Conservation (phyloP, 108 stramenopile genomes). For the Cyclotella baltica region DNA sequence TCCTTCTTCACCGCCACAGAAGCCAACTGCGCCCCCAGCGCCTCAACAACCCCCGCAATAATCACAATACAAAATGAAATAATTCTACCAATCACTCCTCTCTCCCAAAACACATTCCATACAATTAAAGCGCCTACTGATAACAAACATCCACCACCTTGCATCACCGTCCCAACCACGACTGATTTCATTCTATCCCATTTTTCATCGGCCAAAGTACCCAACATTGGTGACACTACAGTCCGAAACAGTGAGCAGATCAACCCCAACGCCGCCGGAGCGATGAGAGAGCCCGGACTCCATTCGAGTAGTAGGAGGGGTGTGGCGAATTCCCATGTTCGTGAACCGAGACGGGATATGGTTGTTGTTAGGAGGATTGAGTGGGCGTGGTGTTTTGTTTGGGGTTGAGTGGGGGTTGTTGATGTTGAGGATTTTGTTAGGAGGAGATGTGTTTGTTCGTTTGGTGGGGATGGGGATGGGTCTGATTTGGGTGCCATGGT, state of each 20-base stretch:
- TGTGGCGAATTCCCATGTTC: conserved; percentile 35
- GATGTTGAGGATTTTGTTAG: neutral
- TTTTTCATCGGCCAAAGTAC: conserved; percentile 15
- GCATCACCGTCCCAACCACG: conserved; percentile 24
- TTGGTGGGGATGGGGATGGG: too few species aligned
- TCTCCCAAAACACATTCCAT: conserved; percentile 4
- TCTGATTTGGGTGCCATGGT: too few species aligned
- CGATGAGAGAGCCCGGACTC: conserved; percentile 26
- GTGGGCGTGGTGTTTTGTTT: neutral
- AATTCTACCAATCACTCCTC: neutral
- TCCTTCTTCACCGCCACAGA: conserved; percentile 41
- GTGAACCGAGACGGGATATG: conserved; percentile 22
- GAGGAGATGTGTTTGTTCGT: neutral
- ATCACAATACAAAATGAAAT: conserved; percentile 28
- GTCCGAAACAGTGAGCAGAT: conserved; percentile 18
- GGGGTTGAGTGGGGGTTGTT: neutral
- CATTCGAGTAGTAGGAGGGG: conserved; percentile 34
- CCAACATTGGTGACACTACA: conserved; percentile 17
- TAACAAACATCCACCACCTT: conserved; percentile 23
- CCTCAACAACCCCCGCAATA: conserved; percentile 24
- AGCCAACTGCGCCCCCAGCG: conserved; percentile 26
- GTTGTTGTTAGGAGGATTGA: conserved; percentile 25
- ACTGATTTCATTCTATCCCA: conserved; percentile 33
- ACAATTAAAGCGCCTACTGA: conserved; percentile 25
- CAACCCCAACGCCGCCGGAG: conserved; percentile 29